phyloP scores from a whole-genome alignment of 2,329 filamentous ascomycete genomes.

The Phoma sp. region DNA sequence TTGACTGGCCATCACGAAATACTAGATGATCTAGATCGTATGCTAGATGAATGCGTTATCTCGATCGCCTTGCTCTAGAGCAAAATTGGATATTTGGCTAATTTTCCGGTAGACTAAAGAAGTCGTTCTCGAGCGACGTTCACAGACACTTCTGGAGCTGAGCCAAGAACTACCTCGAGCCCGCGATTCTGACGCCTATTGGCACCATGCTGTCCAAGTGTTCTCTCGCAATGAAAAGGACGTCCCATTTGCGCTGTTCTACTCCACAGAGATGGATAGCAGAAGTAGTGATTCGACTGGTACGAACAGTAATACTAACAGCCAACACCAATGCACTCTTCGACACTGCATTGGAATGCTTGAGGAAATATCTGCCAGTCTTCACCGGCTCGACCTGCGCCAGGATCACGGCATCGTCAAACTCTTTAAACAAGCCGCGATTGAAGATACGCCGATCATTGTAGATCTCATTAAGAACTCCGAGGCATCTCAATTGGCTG shows the following conservation, averaged over 20 bases:
- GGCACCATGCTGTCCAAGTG: constrained; percentile 70
- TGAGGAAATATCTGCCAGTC: constrained; percentile 29
- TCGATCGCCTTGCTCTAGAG: too few relatives aligned
- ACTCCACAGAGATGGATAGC: constrained; percentile 28
- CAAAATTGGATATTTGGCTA: neutral
- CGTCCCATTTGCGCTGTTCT: constrained; percentile 36
- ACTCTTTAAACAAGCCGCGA: constrained; percentile 41
- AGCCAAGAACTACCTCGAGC: constrained; percentile 74
- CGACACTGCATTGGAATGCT: constrained; percentile 33
- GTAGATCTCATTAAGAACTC: constrained; percentile 40
- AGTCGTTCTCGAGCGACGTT: constrained; percentile 19
- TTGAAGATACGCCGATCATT: constrained; percentile 32
- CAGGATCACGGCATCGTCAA: constrained; percentile 26
- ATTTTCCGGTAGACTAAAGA: constrained; percentile 21
- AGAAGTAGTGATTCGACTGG: constrained; percentile 4
- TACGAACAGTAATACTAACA: constrained; percentile 11
- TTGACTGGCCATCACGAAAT: too few relatives aligned
- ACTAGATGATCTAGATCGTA: neutral
- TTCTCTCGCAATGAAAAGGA: constrained; percentile 72
- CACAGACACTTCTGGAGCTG: constrained; percentile 25
- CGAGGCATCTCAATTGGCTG: constrained; percentile 34
- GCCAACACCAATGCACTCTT: constrained; percentile 25
- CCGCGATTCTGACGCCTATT: constrained; percentile 73
- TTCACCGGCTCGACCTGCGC: constrained; percentile 30
- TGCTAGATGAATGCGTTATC: neutral